phyloP scores from a whole-genome alignment of 108 stramenopile genomes.

The Cyclostephanos invisitatus region DNA sequence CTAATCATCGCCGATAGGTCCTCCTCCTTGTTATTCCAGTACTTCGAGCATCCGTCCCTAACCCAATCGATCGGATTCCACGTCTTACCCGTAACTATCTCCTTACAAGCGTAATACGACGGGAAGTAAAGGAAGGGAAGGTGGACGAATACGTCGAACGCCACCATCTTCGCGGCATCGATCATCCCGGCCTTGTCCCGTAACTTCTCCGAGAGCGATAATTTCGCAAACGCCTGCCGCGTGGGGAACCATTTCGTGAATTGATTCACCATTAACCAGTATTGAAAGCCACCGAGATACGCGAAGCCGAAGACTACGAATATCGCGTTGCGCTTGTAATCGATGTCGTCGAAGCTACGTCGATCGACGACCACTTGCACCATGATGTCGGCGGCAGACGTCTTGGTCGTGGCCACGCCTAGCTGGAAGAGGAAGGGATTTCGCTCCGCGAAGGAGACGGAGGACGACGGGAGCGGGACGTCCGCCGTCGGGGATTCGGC shows the following conservation, averaged over 20 bases:
- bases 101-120: constrained; percentile 89
- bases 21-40: constrained; percentile 76
- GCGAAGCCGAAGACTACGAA: constrained; percentile 88
- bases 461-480: too few species aligned
- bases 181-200: constrained; percentile 80
- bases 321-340: constrained; percentile 77
- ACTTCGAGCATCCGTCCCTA: constrained; percentile 76
- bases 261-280: constrained; percentile 85
- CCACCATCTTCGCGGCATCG: constrained; percentile 88
- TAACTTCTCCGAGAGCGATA: constrained; percentile 69
- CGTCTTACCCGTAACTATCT: constrained; percentile 73
- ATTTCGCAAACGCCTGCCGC: constrained; percentile 74
- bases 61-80: constrained; percentile 90
- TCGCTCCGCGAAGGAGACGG: constrained; percentile 65
- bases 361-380: constrained; percentile 83
- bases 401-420: constrained; percentile 79
- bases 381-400: constrained; percentile 79
- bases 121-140: constrained; percentile 91
- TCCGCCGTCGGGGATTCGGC: too few species aligned
- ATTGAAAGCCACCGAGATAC: constrained; percentile 90
- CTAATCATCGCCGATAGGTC: constrained; percentile 85
- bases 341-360: constrained; percentile 69
- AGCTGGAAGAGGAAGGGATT: constrained; percentile 85
- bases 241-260: constrained; percentile 86
- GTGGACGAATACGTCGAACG: constrained; percentile 88